Conservation (phyloP, 2,329 filamentous ascomycete species). For the Colletotrichum sp. region DNA sequence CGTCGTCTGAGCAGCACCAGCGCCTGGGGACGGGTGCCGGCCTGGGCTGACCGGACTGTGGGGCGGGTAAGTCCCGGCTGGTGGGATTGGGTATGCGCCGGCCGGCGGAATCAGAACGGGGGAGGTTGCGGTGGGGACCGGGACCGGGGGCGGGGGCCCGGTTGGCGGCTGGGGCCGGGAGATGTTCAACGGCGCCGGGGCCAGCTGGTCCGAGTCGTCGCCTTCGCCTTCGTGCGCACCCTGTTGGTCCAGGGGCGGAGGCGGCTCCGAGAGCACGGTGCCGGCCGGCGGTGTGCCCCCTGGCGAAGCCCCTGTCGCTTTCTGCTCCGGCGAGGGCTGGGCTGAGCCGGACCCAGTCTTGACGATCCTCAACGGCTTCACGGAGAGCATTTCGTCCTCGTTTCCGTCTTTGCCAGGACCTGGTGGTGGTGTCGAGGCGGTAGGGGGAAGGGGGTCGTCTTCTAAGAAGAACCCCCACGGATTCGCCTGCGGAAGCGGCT, state of each 20-base stretch:
- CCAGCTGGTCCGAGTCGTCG: not conserved
- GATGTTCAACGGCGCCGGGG: slow-evolving; percentile 9
- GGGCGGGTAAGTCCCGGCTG: not conserved
- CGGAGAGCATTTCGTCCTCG: not conserved
- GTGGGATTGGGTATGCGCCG: not conserved
- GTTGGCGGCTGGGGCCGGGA: not conserved
- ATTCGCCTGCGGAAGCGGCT: slow-evolving; percentile 18
- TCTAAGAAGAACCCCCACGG: slow-evolving; percentile 24
- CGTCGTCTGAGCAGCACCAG: not conserved
- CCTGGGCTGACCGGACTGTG: not conserved
- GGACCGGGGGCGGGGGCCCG: not conserved
- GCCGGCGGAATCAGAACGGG: not conserved
- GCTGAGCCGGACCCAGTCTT: slow-evolving; percentile 5
- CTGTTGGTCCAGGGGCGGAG: not conserved
- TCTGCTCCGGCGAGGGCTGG: not conserved
- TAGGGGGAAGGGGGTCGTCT: not conserved
- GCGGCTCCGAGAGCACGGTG: not conserved
- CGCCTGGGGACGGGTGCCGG: not conserved
- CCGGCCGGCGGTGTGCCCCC: not conserved
- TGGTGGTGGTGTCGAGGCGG: not conserved
- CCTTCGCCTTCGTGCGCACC: not conserved
- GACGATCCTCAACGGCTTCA: slow-evolving; percentile 15
- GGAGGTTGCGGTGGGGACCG: not conserved
- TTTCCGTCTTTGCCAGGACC: not conserved
- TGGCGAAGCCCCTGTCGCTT: not conserved